phyloP scores from a whole-genome alignment of 192 early-diverging fungal genomes.

The Irineochytrium annulatum region DNA sequence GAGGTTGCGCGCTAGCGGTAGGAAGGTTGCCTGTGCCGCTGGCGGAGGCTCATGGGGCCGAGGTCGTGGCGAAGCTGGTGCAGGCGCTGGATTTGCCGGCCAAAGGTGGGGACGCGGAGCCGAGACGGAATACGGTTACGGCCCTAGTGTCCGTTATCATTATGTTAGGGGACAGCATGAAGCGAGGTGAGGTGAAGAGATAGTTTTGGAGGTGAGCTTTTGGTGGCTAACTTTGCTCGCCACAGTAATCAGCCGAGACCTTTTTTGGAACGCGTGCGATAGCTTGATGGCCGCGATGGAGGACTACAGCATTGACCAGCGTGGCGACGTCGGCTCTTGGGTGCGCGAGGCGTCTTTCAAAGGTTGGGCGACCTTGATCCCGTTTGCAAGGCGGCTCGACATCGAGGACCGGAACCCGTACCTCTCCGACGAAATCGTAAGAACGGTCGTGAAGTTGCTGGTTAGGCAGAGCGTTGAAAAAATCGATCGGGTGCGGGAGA shows the following conservation, averaged over 20 bases:
- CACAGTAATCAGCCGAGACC: conserved; percentile 7
- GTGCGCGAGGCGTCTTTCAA: conserved; percentile 69
- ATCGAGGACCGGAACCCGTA: too few relatives aligned
- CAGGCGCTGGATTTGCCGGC: conserved; percentile 31
- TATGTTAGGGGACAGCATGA: too few relatives aligned
- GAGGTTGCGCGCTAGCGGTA: conserved; percentile 64
- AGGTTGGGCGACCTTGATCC: conserved; percentile 40
- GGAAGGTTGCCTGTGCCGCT: conserved; percentile 45
- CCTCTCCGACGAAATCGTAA: too few relatives aligned
- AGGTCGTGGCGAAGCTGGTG: conserved; percentile 22
- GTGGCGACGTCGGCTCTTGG: conserved; percentile 96
- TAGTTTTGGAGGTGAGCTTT: too few relatives aligned
- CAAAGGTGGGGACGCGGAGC: conserved; percentile 53
- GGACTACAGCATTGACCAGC: conserved; percentile 83
- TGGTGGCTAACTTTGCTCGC: background rate
- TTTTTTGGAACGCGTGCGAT: conserved; percentile 42
- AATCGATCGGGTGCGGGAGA: conserved; percentile 79
- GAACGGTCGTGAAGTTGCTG: conserved; percentile 43
- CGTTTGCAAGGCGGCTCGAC: too few relatives aligned
- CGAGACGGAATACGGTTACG: conserved; percentile 61
- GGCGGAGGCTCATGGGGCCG: conserved; percentile 12
- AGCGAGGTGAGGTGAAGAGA: too few relatives aligned
- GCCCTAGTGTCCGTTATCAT: conserved; percentile 36
- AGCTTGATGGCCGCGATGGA: conserved; percentile 63
- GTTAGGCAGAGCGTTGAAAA: conserved; percentile 84